Percentiles rank a stretch among this genome's conserved stretches.
phyloP scores from a whole-genome alignment of 345 rosid species.

The Eucalyptus grandis region DNA sequence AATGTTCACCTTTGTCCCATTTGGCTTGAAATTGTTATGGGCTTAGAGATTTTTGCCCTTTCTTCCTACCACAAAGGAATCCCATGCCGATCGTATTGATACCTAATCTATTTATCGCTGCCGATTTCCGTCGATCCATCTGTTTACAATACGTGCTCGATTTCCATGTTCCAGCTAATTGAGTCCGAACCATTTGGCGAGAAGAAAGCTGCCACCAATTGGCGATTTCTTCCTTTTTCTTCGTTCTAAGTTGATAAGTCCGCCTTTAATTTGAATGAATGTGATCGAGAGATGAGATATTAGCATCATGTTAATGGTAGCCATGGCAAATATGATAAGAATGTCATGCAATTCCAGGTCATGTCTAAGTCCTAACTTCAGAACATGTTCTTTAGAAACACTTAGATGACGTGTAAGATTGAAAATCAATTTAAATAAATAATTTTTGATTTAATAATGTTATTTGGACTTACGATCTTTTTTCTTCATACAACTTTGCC shows the following conservation, averaged over 20 bases:
- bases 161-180: not conserved
- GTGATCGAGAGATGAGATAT: not conserved
- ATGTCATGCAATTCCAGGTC: not conserved
- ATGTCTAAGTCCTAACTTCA: not conserved
- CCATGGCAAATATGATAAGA: not conserved
- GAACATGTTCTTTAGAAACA: too few relatives aligned
- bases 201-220: not conserved
- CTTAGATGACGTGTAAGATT: not conserved
- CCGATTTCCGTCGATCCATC: not conserved
- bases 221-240: not conserved
- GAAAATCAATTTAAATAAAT: too few relatives aligned
- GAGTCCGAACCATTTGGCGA: not conserved
- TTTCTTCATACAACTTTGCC: too few relatives aligned
- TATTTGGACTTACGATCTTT: too few relatives aligned
- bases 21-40: not conserved
- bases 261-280: not conserved
- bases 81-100: not conserved
- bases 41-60: not conserved
- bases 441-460: too few relatives aligned
- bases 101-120: not conserved
- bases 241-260: not conserved
- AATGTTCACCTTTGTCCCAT: not conserved
- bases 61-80: not conserved
- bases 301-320: not conserved
- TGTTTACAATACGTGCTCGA: not conserved